Percentiles rank a stretch among this genome's conserved stretches.
Evolutionary conservation across 768 basidiomycete species (phyloP).

Genomic region (Suillus paluster): DNA sequence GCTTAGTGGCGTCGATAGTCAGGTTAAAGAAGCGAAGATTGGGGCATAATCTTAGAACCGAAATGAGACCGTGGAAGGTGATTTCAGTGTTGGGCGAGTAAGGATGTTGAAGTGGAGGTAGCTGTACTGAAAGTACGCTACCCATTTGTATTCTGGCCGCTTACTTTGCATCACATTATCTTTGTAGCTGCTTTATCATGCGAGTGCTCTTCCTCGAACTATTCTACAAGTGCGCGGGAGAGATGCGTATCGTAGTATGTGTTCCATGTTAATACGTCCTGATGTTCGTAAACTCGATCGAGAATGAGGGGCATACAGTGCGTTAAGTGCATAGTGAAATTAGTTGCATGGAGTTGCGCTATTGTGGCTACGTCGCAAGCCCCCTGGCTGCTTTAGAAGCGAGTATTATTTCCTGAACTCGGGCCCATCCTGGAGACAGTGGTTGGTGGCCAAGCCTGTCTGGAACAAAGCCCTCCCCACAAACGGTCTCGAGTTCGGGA

Average conservation of each 20-base stretch:
- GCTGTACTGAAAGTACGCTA: background rate
- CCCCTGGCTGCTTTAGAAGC: background rate
- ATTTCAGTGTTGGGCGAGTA: background rate
- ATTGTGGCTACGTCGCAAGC: background rate
- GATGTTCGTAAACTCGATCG: too few relatives aligned
- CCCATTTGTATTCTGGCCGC: background rate
- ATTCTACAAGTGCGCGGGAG: too few relatives aligned
- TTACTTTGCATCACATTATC: background rate
- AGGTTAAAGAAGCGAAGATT: conserved; percentile 3
- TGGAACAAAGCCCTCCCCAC: background rate
- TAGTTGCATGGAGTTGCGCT: too few relatives aligned
- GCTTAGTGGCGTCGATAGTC: conserved; percentile 7
- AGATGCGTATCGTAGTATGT: too few relatives aligned
- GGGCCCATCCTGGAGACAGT: background rate
- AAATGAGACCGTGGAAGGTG: conserved; percentile 11
- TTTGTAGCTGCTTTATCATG: background rate
- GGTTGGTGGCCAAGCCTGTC: background rate
- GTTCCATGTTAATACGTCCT: too few relatives aligned
- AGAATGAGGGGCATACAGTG: too few relatives aligned
- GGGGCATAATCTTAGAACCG: conserved; percentile 1
- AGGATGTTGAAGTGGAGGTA: conserved; percentile 61
- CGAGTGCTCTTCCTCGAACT: background rate
- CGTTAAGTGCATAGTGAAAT: too few relatives aligned
- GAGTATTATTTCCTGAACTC: background rate
- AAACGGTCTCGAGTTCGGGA: background rate